A percentile compares a stretch with the other conserved stretches of the same genome.
Conservation (phyloP, 495 filamentous ascomycete species). For the Hypoxylon lienhwacheense region DNA sequence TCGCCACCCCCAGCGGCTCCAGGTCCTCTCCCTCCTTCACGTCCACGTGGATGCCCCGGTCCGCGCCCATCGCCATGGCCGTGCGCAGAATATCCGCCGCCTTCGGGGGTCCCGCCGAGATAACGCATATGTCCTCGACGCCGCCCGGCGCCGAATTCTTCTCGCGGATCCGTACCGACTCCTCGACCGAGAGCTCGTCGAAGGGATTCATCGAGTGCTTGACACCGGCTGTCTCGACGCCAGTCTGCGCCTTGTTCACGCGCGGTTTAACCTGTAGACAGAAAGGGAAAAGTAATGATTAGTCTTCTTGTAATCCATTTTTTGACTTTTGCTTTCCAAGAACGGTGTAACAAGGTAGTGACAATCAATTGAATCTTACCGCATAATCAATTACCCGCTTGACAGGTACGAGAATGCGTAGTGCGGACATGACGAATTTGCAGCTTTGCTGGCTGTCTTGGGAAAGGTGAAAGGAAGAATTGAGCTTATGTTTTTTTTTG, state of each 20-base stretch:
- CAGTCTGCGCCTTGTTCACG: constrained; percentile 94
- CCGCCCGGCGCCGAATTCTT: constrained; percentile 59
- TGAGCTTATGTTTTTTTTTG: constrained; percentile 16
- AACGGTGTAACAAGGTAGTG: background rate
- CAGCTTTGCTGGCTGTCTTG: constrained; percentile 14
- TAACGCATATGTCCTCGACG: constrained; percentile 87
- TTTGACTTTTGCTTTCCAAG: background rate
- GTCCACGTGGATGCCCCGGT: constrained; percentile 84
- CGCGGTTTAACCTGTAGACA: constrained; percentile 86
- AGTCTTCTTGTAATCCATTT: constrained; percentile 13
- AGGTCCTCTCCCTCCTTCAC: constrained; percentile 65
- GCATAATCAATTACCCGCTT: constrained; percentile 99
- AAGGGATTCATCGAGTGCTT: constrained; percentile 99
- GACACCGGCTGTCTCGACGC: constrained; percentile 84
- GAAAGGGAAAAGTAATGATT: background rate
- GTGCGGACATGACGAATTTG: constrained; percentile 65
- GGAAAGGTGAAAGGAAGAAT: background rate
- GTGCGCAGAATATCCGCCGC: constrained; percentile 84
- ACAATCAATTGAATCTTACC: constrained; percentile 55
- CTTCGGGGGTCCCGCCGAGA: constrained; percentile 86
- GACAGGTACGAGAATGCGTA: constrained; percentile 92
- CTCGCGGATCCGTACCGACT: constrained; percentile 90
- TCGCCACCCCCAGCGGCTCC: constrained; percentile 91
- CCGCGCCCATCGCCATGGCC: constrained; percentile 98
- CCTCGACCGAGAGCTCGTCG: constrained; percentile 97